phyloP scores from a whole-genome alignment of 2,329 filamentous ascomycete genomes.

The Clonostachys solani region DNA sequence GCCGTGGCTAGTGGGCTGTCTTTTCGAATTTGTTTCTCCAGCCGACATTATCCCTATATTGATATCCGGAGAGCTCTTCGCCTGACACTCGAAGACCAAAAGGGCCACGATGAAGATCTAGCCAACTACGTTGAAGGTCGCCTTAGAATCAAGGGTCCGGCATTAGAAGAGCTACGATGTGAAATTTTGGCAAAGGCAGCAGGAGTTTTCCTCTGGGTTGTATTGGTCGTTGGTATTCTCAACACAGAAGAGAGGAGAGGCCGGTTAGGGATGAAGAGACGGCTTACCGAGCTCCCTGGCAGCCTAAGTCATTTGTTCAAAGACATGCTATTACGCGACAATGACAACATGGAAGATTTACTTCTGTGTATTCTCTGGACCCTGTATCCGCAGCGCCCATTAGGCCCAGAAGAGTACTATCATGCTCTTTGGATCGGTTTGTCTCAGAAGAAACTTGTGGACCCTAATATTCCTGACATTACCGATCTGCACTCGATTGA shows the following conservation, averaged over 20 bases:
- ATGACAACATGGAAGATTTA: conserved; percentile 29
- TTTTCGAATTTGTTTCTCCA: conserved; percentile 38
- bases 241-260: conserved; percentile 24
- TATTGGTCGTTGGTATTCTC: conserved; percentile 31
- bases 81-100: conserved; percentile 18
- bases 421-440: conserved; percentile 27
- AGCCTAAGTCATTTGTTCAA: conserved; percentile 42
- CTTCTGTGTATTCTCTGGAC: conserved; percentile 45
- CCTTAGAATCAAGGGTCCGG: conserved; percentile 17
- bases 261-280: conserved; percentile 11
- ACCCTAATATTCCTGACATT: conserved; percentile 15
- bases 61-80: conserved; percentile 15
- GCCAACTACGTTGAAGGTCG: conserved; percentile 7
- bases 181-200: conserved; percentile 25
- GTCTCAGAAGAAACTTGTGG: conserved; percentile 8
- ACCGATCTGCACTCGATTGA: conserved; percentile 13
- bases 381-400: conserved; percentile 38
- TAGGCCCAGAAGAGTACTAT: conserved; percentile 38
- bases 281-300: conserved; percentile 25
- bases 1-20: too few species aligned
- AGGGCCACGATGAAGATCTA: conserved; percentile 25
- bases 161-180: conserved; percentile 6
- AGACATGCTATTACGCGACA: conserved; percentile 42
- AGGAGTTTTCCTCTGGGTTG: conserved; percentile 38
- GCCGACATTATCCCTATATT: conserved; percentile 42